Percentiles rank a stretch among this genome's conserved stretches.
Conservation (phyloP, 164 flowering plant genomes). For the Stephania cephalantha region DNA sequence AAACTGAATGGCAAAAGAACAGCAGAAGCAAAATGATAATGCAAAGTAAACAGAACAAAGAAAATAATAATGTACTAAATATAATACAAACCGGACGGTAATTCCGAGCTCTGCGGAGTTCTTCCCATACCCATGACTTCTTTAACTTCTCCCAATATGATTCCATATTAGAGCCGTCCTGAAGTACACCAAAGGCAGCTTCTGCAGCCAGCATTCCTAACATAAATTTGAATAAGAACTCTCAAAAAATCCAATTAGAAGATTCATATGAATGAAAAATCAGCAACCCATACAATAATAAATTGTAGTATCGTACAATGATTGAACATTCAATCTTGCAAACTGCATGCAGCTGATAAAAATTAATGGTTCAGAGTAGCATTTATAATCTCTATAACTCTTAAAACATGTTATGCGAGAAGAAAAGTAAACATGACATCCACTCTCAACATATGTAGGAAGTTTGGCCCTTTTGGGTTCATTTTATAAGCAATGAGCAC, state of each 20-base stretch:
- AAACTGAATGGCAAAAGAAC: background rate
- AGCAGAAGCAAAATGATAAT: background rate
- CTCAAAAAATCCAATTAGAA: background rate
- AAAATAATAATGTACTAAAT: background rate
- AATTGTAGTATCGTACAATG: no score
- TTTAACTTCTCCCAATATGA: constrained; percentile 61
- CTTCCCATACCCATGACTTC: constrained; percentile 94
- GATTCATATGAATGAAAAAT: background rate
- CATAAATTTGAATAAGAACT: background rate
- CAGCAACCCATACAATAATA: background rate
- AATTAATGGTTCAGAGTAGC: no score
- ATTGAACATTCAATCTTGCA: no score
- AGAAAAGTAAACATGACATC: no score
- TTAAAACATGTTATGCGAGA: no score
- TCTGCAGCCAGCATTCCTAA: constrained; percentile 96
- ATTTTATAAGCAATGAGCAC: no score
- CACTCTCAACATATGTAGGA: no score
- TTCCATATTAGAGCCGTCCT: constrained; percentile 51
- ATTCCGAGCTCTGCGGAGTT: constrained; percentile 74
- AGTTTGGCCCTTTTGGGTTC: no score
- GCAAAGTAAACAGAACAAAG: background rate
- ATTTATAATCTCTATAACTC: no score
- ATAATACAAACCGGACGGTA: constrained; percentile 71
- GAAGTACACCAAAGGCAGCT: constrained; percentile 60
- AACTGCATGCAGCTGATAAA: no score